Conservation (phyloP, 768 basidiomycete genomes). For the Pluteus cervinus region DNA sequence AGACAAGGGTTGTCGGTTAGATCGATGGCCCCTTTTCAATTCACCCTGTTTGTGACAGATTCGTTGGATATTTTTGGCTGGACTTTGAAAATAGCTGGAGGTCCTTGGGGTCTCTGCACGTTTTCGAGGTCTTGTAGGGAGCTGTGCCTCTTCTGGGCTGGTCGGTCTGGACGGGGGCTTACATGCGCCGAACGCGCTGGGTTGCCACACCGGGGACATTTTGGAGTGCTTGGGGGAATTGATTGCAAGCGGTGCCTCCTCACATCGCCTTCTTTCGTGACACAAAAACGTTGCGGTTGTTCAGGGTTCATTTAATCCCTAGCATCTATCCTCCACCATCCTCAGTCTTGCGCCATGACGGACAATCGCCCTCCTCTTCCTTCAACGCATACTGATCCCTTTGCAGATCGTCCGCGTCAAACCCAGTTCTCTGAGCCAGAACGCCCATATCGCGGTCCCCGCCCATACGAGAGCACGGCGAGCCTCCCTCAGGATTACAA, state of each 20-base stretch:
- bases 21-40: too few species aligned
- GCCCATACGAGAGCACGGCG: constrained; percentile 51
- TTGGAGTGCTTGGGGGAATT: constrained; percentile 1
- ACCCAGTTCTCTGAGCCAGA: constrained; percentile 57
- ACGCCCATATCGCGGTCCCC: constrained; percentile 30
- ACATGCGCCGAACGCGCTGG: too few species aligned
- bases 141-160: too few species aligned
- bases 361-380: constrained; percentile 33
- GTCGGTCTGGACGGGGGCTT: too few species aligned
- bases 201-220: too few species aligned
- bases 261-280: too few species aligned
- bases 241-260: constrained; percentile 12
- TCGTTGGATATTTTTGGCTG: too few species aligned
- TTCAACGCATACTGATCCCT: constrained; percentile 55
- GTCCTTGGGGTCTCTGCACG: constrained; percentile 2
- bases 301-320: constrained; percentile 9
- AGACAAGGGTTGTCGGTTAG: too few species aligned
- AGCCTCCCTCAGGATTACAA: constrained; percentile 50
- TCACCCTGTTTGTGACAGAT: too few species aligned
- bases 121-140: constrained; percentile 2
- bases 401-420: constrained; percentile 60
- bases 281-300: constrained; percentile 1
- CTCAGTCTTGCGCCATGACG: constrained; percentile 25
- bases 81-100: too few species aligned
- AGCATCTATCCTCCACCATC: constrained; percentile 8